Base-by-base conservation (phyloP, 805 yeast genomes). In the Wickerhamiella australiensis region DNA sequence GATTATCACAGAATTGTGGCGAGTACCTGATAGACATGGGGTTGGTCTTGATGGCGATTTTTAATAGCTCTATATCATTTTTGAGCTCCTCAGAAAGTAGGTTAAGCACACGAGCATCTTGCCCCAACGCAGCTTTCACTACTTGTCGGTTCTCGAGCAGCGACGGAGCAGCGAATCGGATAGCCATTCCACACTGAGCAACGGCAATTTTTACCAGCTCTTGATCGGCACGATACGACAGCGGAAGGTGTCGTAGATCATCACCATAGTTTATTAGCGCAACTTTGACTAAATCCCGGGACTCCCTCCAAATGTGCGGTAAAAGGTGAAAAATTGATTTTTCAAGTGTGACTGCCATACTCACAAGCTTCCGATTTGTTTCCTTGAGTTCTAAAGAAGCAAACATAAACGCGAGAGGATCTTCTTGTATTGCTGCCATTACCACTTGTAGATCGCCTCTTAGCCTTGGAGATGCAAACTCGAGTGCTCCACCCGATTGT, bases 11-110 rank as follows among this genome's bases (percentile, higher is more conserved):
- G 13, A 29, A 29, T 6, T 29, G 35, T 11, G 46, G 23, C 17
- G 46, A 35, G 11, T 42, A 42, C 25, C 21, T 35, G 9, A 42
- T 35, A n/a, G 37, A n/a, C 22, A 26, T 33, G 31, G 37, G 25
- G 46, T 29, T 25, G 17, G 22, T 42, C 3, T 42, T 22, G 17
- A 42, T 42, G 20, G 46, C 46, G 17, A 20, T 33, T 8, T 27
- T 25, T 4, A 42, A 22, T 8, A 42, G 35, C 17, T 42, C 46
- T 17, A 31, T 31, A 12, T 42, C 37, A 12, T 20, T 27, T 23
- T 36, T 23, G 13, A 42, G 46, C 25, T 27, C 46, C 25, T 42
- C 33, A 11, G 33, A n/a, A 7, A 29, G 9, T 21, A 36, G 40
- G 12, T 42, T 29, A 9, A 42, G 25, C 17, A 31, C 46, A 5